These are phyloP conservation scores for Umbelopsis sp. DNA, from an alignment of 371 early-diverging fungal genomes.

Conservation along the genomic window DNA sequence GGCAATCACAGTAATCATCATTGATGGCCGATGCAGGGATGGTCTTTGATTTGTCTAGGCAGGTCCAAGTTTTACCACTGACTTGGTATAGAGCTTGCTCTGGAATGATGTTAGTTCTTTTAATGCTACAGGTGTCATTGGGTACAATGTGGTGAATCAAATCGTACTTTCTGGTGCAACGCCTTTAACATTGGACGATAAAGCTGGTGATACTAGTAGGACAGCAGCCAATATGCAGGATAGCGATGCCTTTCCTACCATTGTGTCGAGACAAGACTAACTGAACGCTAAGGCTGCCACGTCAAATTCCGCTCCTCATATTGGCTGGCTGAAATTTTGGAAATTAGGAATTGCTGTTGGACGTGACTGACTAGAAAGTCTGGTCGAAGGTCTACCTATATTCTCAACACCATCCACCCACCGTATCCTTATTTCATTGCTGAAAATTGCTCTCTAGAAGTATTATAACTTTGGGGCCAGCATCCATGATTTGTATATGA, in stretches of 20 bases:
- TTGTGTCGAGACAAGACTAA: conserved; percentile 1
- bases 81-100: conserved; percentile 43
- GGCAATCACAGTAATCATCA: conserved; percentile 96
- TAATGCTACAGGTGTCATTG: not conserved
- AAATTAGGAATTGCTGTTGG: not conserved
- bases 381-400: no score
- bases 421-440: not conserved
- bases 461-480: no score
- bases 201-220: conserved; percentile 26
- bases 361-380: no score
- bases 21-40: conserved; percentile 80
- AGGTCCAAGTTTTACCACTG: conserved; percentile 61
- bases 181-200: conserved; percentile 29
- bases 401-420: not conserved
- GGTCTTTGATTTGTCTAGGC: conserved; percentile 73
- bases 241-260: conserved; percentile 20
- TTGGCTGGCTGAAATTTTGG: not conserved
- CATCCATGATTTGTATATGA: no score
- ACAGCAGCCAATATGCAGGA: conserved; percentile 42
- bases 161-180: conserved; percentile 40
- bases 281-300: conserved; percentile 2
- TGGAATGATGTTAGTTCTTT: conserved; percentile 17
- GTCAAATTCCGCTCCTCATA: conserved; percentile 3
- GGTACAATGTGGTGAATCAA: no score
- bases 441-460: not conserved